phyloP scores from a whole-genome alignment of 2,329 filamentous ascomycete species.

The Alternaria tenuissima region DNA sequence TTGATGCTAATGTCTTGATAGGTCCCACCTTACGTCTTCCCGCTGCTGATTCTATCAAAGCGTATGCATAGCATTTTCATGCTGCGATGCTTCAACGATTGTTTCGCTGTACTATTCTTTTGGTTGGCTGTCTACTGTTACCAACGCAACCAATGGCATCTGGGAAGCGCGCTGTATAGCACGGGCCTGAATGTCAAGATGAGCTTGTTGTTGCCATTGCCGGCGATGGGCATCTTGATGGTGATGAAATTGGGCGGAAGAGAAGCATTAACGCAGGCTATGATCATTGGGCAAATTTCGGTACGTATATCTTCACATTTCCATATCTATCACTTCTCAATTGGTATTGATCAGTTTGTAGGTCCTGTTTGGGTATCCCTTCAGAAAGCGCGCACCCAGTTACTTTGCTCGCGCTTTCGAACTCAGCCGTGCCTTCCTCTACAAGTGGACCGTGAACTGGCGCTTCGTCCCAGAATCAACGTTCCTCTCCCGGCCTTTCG shows the following conservation, averaged over 20 bases:
- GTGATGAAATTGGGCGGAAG: slow-evolving; percentile 75
- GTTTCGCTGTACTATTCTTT: slow-evolving; percentile 83
- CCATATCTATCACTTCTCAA: not conserved
- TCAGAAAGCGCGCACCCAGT: slow-evolving; percentile 70
- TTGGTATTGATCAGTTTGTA: slow-evolving; percentile 38
- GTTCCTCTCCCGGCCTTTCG: slow-evolving; percentile 78
- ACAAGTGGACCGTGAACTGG: slow-evolving; percentile 99
- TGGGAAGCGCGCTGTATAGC: slow-evolving; percentile 76
- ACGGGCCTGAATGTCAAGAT: slow-evolving; percentile 93
- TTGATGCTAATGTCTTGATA: slow-evolving; percentile 43
- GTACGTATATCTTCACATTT: slow-evolving; percentile 53
- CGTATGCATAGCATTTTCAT: slow-evolving; percentile 93
- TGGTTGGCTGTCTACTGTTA: slow-evolving; percentile 82
- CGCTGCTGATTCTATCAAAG: slow-evolving; percentile 87
- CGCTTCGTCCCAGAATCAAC: slow-evolving; percentile 85
- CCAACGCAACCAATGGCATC: slow-evolving; percentile 76
- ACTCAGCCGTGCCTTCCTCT: slow-evolving; percentile 88
- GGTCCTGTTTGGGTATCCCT: slow-evolving; percentile 70
- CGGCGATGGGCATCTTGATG: slow-evolving; percentile 79
- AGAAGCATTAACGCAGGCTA: slow-evolving; percentile 71
- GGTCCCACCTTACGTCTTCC: slow-evolving; percentile 87
- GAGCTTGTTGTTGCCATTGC: slow-evolving; percentile 83
- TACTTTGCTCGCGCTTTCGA: slow-evolving; percentile 90
- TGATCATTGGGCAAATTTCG: slow-evolving; percentile 81
- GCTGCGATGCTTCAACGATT: slow-evolving; percentile 94